phyloP scores from a whole-genome alignment of 1,284 basidiomycete genomes.

The Moniliophthora roreri region DNA sequence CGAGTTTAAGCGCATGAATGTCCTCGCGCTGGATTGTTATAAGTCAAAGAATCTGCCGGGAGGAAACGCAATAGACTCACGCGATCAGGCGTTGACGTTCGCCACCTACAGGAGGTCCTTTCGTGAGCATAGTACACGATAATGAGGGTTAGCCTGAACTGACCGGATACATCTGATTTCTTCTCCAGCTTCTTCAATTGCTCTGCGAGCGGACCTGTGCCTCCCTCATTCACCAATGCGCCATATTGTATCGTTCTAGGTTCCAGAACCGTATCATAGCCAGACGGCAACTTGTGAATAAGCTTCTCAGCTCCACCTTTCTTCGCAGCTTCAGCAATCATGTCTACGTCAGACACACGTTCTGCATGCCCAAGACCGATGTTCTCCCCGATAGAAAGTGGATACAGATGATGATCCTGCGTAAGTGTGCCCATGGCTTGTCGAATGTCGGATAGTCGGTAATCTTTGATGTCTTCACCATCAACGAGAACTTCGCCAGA shows the following conservation, averaged over 20 bases:
- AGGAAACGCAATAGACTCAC: conserved; percentile 31
- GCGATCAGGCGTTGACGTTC: conserved; percentile 42
- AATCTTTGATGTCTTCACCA: neutral
- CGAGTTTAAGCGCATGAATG: conserved; percentile 45
- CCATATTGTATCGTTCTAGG: neutral
- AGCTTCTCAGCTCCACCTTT: neutral
- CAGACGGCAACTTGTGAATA: neutral
- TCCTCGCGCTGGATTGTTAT: conserved; percentile 28
- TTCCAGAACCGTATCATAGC: neutral
- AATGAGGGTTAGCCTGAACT: conserved; percentile 16
- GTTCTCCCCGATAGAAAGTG: neutral
- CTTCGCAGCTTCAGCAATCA: neutral
- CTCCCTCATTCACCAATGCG: neutral
- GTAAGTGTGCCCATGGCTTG: neutral
- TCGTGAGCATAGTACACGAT: too few relatives aligned
- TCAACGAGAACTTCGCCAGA: neutral
- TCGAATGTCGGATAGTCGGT: neutral
- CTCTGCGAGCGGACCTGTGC: neutral
- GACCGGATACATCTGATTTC: neutral
- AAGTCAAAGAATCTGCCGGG: too few relatives aligned
- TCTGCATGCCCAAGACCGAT: neutral
- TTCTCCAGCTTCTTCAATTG: neutral
- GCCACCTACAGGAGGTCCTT: too few relatives aligned
- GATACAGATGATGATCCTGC: neutral
- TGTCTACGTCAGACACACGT: neutral